Base-by-base conservation (phyloP, 495 filamentous ascomycete species). In the Opeltia flavorubescens region DNA sequence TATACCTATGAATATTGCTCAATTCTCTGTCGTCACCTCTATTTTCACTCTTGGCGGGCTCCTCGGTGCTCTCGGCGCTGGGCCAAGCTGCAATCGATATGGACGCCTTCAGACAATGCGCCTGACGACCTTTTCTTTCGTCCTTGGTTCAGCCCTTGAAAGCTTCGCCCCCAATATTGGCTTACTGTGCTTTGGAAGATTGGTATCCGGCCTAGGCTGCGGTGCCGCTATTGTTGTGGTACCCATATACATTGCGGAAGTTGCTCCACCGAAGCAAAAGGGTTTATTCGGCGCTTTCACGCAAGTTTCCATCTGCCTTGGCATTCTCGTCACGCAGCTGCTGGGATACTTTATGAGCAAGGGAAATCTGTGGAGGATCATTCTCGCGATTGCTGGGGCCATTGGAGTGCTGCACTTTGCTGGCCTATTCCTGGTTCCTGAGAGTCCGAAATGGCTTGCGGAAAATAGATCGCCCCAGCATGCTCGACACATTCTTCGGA, bases 31-130 rank as follows among this genome's bases (percentile, higher is more conserved):
- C 49, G 81, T 94, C 9, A 84, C 82, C 13, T 91, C 87, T 29
- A 81, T 95, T 52, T 95, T 91, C 64, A 95, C 91, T 0, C 68
- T 95, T 11, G 91, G 91, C 17, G 91, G 93, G 1, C 67, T 98
- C 9, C 18, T 86, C 6, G 91, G 91, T 6, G 89, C 91, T 5
- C 66, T 98, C 29, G 61, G 72, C 5, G 79, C 84, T 8, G 87
- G 86, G 0, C 83, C 85, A 0, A 59, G 84, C 17, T 52, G 52
- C 40, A 55, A 47, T 15, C 42, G 47, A 5, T 78, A 80, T 49
- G 91, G 91, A 18, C 80, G 91, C 6, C 68, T 81, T 4, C 63
- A 76, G 13, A 70, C 81, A 2, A 81, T 96, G 69, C 75, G 79
- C 5, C 51, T 76, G 15, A 87, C 83, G 1, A 81, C 84, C 11